Base-by-base conservation (phyloP, 2,329 filamentous ascomycete genomes). In the Cladosporium sphaerospermum region DNA sequence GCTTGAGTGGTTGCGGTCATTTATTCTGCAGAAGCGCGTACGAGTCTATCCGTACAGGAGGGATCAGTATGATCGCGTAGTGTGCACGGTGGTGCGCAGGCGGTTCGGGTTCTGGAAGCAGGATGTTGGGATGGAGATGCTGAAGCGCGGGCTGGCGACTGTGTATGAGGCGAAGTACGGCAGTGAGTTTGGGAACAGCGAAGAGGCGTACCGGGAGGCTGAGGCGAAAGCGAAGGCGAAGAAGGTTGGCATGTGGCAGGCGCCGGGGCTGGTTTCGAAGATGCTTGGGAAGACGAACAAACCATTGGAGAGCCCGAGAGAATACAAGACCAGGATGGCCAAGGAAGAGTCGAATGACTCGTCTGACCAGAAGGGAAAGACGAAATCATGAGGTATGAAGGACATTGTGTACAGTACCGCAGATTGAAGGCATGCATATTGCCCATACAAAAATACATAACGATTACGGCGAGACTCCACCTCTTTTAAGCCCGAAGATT, bases 111-210 rank as follows among this genome's bases (percentile, higher is more conserved):
- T 89, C 9, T 77, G 88, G 55, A 83, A 83, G 60, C 81, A 80
- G 54, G 91, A 99, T 68, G 87, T 99, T 4, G 90, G 92, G 3
- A 73, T 91, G 56, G 87, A 95, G 69, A 95, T 99, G 91, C 72
- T 99, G 57, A 88, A 83, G 72, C 78, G 75, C 18, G 93, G 93
- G 0, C 73, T 95, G 58, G 93, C 92, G 39, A 96, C 89, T 2
- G 86, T 93, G 3, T 99, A 97, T 68, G 93, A 97, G 72, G 92
- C 89, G 28, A 97, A 95, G 71, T 80, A 78, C 4, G 93, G 92
- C 3, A 86, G 82, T 16, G 93, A 97, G 67, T 99, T 93, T 75
- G 93, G 93, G 19, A 81, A 80, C 1, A 70, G 63, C 45, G 62
- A 85, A 78, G 72, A 75, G 45, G 69, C 77, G 55, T 92, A 92